Conservation (phyloP, 495 filamentous ascomycete genomes). For the Jackrogersella multiformis region DNA sequence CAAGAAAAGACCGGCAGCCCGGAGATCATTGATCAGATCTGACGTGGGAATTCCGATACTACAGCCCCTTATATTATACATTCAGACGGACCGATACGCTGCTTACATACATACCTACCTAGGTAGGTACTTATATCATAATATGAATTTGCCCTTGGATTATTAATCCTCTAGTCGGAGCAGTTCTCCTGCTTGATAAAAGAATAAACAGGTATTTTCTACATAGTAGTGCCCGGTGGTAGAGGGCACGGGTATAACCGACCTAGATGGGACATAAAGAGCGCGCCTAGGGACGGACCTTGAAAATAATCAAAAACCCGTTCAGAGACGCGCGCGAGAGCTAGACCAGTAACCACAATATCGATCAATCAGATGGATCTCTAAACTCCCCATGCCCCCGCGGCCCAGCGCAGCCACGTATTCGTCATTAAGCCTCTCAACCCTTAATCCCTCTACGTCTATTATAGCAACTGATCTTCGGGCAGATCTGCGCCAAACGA, state of each 20-base stretch:
- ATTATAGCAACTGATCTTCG: constrained; percentile 25
- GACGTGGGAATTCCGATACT: constrained; percentile 33
- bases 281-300: background rate
- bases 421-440: constrained; percentile 28
- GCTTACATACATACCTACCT: constrained; percentile 3
- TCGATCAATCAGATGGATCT: constrained; percentile 25
- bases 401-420: constrained; percentile 13
- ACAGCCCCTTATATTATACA: constrained; percentile 37
- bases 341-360: background rate
- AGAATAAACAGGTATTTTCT: background rate
- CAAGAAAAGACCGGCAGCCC: constrained; percentile 33
- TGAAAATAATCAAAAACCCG: constrained; percentile 2
- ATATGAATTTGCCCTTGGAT: background rate
- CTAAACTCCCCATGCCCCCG: background rate
- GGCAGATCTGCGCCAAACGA: constrained; percentile 31
- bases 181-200: constrained; percentile 18
- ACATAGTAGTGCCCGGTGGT: background rate
- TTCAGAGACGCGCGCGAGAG: constrained; percentile 6
- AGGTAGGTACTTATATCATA: too few species aligned
- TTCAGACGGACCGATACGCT: constrained; percentile 11
- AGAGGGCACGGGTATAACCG: background rate
- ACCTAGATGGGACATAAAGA: constrained; percentile 6
- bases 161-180: constrained; percentile 8
- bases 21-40: constrained; percentile 44
- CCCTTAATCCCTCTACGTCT: constrained; percentile 12